Conservation (phyloP, 176 grass and related monocot genomes). For the Juncus inflexus region DNA sequence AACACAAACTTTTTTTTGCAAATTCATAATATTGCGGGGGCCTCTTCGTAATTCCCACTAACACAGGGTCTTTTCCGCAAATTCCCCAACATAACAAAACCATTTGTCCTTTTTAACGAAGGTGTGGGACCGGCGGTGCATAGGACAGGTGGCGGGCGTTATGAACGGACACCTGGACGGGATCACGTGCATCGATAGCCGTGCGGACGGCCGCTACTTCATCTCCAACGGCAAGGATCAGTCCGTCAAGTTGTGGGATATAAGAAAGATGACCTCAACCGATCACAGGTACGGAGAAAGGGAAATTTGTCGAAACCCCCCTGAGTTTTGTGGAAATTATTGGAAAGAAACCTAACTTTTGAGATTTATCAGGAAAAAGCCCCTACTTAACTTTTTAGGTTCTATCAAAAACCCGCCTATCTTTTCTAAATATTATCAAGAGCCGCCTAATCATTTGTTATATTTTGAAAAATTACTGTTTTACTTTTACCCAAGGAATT, state of each 20-base stretch:
- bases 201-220: conserved; percentile 80
- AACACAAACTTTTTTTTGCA: neutral
- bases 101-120: conserved; percentile 19
- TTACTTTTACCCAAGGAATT: too few species aligned
- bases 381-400: too few species aligned
- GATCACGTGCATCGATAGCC: conserved; percentile 83
- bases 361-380: too few species aligned
- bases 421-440: too few species aligned
- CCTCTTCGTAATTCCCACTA: conserved; percentile 15
- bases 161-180: conserved; percentile 74
- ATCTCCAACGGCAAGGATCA: conserved; percentile 97
- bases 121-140: conserved; percentile 88
- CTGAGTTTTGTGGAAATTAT: too few species aligned
- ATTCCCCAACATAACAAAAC: conserved; percentile 20
- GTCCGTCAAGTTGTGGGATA: conserved; percentile 76
- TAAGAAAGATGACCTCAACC: conserved; percentile 76
- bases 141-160: conserved; percentile 70
- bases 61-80: too few species aligned
- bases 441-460: too few species aligned
- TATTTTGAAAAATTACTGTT: too few species aligned
- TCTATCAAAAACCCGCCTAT: too few species aligned
- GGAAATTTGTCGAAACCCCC: too few species aligned
- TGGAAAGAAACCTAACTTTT: too few species aligned
- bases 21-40: too few species aligned
- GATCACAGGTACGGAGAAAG: conserved; percentile 35